Percentiles rank a stretch among this genome's conserved stretches.
phyloP scores from a whole-genome alignment of 139 green algal species.

The Pleodorina starrii region DNA sequence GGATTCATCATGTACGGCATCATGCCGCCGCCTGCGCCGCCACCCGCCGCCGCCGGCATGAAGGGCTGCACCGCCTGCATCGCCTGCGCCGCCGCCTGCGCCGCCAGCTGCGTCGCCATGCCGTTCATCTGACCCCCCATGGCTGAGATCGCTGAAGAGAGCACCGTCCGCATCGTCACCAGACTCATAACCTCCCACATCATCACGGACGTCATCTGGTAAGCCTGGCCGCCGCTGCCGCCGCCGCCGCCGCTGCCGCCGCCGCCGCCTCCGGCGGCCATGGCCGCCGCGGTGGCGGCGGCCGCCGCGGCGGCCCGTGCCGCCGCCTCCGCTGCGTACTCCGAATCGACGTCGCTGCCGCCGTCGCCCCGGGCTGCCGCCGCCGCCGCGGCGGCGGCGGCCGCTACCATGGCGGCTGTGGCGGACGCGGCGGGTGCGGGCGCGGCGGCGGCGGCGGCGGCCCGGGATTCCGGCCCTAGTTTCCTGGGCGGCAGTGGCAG shows the following conservation, averaged over 20 bases:
- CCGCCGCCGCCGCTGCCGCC: not conserved
- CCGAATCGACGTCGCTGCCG: not conserved
- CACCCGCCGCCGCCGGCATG: not conserved
- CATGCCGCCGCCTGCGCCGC: not conserved
- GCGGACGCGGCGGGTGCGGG: not conserved
- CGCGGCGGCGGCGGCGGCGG: not conserved
- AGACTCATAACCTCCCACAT: constrained; percentile 62
- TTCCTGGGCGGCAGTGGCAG: not conserved
- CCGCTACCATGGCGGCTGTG: not conserved
- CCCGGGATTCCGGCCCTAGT: not conserved
- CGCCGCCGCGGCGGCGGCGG: not conserved
- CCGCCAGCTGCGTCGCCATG: constrained; percentile 59
- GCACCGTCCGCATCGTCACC: constrained; percentile 56
- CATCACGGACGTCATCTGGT: constrained; percentile 49
- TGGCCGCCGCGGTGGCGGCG: not conserved
- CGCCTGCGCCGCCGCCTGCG: constrained; percentile 42
- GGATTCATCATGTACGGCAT: constrained; percentile 44
- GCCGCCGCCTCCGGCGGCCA: not conserved
- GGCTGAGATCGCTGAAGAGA: constrained; percentile 38
- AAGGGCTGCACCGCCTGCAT: constrained; percentile 21
- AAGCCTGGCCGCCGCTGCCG: not conserved
- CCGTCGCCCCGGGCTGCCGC: not conserved
- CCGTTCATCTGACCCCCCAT: constrained; percentile 58
- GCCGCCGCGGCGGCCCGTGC: not conserved
- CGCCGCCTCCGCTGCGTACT: not conserved